Evolutionary conservation across 2,329 filamentous ascomycete species (phyloP), one percentile per base, ranked within the genome.

Genomic region (Fusarium continuum): DNA sequence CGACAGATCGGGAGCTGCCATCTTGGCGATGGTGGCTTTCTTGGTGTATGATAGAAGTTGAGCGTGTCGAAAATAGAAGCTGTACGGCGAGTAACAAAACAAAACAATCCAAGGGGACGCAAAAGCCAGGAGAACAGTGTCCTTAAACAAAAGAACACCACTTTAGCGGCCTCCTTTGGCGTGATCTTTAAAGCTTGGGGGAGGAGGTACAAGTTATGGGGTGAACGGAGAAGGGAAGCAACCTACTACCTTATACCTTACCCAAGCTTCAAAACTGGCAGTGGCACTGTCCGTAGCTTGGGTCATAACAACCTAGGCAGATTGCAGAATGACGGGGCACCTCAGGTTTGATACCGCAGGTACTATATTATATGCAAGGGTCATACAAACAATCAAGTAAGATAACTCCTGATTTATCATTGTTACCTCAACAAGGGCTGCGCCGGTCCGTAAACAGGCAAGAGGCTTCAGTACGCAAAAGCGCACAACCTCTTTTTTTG

Each of bases 11-110:
- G 50, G 22, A 35, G 40, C 41, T 29, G 41, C 38, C 68, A 69
- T 68, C 47, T 62, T 70, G 58, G 50, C 51, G 49, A 45, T 53
- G 51, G 26, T 49, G 36, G 26, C 36, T 34, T n/a, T n/a, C n/a
- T n/a, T n/a, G 39, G 23, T 55, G 55, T 56, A 41, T 34, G 47
- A 40, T 32, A 29, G 41, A 47, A 29, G 22, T 31, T 36, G 13
- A 25, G 16, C 22, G 23, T 43, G 29, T 26, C 20, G 19, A 29
- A 31, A 17, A 46, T 25, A 11, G 28, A 26, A 38, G 22, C 26
- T 26, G 45, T 36, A 25, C 41, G 23, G 23, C 23, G 35, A 35
- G 10, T 9, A 44, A 16, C 32, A 17, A n/a, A 34, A 44, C 3
- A 20, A 31, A 44, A 16, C 32, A 17, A n/a, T 39, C 44, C 3